Evolutionary conservation across 176 grass and related monocot species (phyloP), one percentile per base, ranked within the genome.

Genomic region (Typha latifolia): DNA sequence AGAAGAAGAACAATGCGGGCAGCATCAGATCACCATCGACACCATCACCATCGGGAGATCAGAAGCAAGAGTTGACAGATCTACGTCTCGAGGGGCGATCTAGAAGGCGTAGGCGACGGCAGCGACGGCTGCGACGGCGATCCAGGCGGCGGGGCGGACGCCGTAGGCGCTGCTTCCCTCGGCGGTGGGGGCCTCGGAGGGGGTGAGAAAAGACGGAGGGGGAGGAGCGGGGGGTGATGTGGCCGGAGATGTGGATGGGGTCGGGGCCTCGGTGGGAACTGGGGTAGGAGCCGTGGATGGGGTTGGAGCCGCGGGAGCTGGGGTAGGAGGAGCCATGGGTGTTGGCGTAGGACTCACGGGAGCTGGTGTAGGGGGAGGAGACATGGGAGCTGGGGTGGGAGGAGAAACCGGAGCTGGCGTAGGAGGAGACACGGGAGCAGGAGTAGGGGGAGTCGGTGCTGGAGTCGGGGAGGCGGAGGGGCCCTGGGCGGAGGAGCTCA

Each of bases 81-180:
- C 53, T 6, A 22, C 18, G n/a, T 57, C 53, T 20, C n/a, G 16
- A 16, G 53, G n/a, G 15, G n/a, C n/a, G 53, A 21, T 59, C 53
- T 80, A 87, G 80, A 80, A 83, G n/a, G 53, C 53, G 14, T 56
- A 53, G 49, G 80, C 84, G 37, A 61, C 84, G 64, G 59, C 64
- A 22, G 70, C 84, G 51, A 67, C 32, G 79, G 79, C 72, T 14
- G 56, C 84, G 27, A 71, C 72, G 37, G 68, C 75, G 80, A 63
- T 76, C 63, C 18, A 51, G 71, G 66, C 84, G 80, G 59, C 84
- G 62, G 76, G 63, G 27, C 27, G 32, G 63, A 66, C 4, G 12
- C 12, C 26, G 53, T 16, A 59, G 53, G 16, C 53, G 53, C 14
- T 2, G 53, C 18, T 19, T 12, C 0, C 12, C 32, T 1, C 2